Conservation (phyloP, 2,329 filamentous ascomycete genomes). For the Colletotrichum sp. region DNA sequence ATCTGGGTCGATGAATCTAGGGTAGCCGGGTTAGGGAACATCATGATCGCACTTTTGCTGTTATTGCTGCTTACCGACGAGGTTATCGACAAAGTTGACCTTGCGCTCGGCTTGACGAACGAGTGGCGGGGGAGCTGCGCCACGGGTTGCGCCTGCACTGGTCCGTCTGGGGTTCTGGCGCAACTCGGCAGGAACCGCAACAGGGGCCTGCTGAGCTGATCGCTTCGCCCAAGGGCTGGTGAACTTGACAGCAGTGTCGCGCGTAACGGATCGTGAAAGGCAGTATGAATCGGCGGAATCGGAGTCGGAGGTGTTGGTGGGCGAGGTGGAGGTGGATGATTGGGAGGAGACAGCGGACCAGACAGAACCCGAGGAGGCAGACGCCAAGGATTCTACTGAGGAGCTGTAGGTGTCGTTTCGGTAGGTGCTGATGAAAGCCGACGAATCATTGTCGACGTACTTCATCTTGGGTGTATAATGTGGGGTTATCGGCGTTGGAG, state of each 20-base stretch:
- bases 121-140: conserved; percentile 70
- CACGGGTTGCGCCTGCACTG: conserved; percentile 55
- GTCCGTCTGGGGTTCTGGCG: conserved; percentile 69
- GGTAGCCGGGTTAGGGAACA: conserved; percentile 32
- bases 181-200: conserved; percentile 60
- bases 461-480: conserved; percentile 56
- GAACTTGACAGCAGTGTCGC: conserved; percentile 31
- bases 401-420: conserved; percentile 69
- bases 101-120: conserved; percentile 91
- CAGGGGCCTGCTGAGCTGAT: conserved; percentile 24
- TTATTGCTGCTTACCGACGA: conserved; percentile 82
- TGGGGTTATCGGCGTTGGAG: conserved; percentile 2
- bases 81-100: conserved; percentile 92
- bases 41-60: conserved; percentile 16
- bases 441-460: conserved; percentile 57
- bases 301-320: conserved; percentile 63
- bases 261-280: conserved; percentile 36
- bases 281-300: conserved; percentile 52
- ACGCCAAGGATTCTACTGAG: conserved; percentile 76
- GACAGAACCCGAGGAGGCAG: conserved; percentile 77
- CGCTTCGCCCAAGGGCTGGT: conserved; percentile 36
- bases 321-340: conserved; percentile 72
- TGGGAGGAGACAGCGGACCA: conserved; percentile 78
- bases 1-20: conserved; percentile 97
- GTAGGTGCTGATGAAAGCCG: conserved; percentile 53